phyloP scores from a whole-genome alignment of 495 filamentous ascomycete genomes.

The Extremus antarcticus region DNA sequence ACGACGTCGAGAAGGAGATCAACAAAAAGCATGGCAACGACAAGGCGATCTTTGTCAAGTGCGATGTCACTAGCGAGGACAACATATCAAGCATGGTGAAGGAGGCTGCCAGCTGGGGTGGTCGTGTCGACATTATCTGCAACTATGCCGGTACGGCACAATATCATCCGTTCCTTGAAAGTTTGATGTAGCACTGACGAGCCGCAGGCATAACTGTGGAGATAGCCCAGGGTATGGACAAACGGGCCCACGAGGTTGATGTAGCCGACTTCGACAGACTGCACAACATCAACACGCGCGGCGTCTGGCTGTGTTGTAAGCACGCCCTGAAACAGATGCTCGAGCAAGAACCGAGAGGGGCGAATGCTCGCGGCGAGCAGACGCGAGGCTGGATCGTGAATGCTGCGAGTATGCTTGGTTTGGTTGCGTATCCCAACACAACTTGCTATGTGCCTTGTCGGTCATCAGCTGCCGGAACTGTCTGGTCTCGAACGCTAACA shows the following conservation, averaged over 20 bases:
- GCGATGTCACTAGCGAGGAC: conserved; percentile 34
- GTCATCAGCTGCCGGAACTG: neutral
- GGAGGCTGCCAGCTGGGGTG: conserved; percentile 14
- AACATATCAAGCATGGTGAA: conserved; percentile 17
- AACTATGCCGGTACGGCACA: conserved; percentile 18
- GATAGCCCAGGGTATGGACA: neutral
- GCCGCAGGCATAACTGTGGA: neutral
- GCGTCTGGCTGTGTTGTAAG: conserved; percentile 22
- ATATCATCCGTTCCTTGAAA: neutral
- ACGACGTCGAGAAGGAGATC: conserved; percentile 18
- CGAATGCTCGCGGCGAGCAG: conserved; percentile 18
- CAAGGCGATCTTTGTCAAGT: conserved; percentile 35
- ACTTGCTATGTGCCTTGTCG: neutral
- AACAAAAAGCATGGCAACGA: conserved; percentile 27
- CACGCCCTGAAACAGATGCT: conserved; percentile 21
- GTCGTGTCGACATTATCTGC: conserved; percentile 17
- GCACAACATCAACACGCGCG: conserved; percentile 15
- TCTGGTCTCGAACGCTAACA: conserved; percentile 2
- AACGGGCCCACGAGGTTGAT: conserved; percentile 1
- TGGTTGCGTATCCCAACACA: conserved; percentile 3
- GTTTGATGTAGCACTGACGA: neutral
- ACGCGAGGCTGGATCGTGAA: conserved; percentile 21
- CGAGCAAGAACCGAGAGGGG: conserved; percentile 17
- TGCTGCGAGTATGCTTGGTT: conserved; percentile 13
- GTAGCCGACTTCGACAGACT: conserved; percentile 7